Conservation (phyloP, 257 asterid genomes). For the Solanum piurae region DNA sequence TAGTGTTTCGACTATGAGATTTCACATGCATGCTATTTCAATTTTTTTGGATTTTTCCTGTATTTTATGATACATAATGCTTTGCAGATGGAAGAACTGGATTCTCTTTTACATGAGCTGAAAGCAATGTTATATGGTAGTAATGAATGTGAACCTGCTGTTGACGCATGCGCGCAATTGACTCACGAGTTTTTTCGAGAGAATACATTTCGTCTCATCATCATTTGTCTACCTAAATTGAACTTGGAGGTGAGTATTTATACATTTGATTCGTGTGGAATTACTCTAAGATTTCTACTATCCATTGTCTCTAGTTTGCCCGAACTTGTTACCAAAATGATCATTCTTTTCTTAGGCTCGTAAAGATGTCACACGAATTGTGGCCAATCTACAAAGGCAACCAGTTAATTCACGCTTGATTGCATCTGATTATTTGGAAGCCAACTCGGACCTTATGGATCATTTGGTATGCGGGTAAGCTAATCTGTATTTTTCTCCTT, state of each 20-base stretch:
- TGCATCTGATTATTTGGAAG: constrained; percentile 75
- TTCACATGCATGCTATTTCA: background rate
- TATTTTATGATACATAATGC: background rate
- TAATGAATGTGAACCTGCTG: constrained; percentile 59
- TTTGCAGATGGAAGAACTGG: constrained; percentile 57
- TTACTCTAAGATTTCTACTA: background rate
- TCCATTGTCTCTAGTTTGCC: background rate
- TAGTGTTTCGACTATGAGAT: background rate
- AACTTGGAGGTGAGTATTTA: constrained; percentile 55
- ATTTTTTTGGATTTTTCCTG: background rate
- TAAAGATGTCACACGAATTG: constrained; percentile 75
- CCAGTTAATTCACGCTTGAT: constrained; percentile 55
- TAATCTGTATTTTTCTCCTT: background rate
- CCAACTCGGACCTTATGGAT: constrained; percentile 68
- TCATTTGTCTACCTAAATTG: constrained; percentile 55
- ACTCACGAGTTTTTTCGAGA: constrained; percentile 64
- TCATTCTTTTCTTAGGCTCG: constrained; percentile 43
- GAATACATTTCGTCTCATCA: constrained; percentile 57
- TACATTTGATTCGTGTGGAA: background rate
- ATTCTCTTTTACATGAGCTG: constrained; percentile 40
- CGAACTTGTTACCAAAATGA: background rate
- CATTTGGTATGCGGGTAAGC: constrained; percentile 62
- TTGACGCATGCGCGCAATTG: constrained; percentile 62
- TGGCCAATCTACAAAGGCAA: constrained; percentile 90
- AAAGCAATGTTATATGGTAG: constrained; percentile 66